Evolutionary conservation across 2,329 filamentous ascomycete genomes (phyloP).

Genomic region (Botryotinia globosa): DNA sequence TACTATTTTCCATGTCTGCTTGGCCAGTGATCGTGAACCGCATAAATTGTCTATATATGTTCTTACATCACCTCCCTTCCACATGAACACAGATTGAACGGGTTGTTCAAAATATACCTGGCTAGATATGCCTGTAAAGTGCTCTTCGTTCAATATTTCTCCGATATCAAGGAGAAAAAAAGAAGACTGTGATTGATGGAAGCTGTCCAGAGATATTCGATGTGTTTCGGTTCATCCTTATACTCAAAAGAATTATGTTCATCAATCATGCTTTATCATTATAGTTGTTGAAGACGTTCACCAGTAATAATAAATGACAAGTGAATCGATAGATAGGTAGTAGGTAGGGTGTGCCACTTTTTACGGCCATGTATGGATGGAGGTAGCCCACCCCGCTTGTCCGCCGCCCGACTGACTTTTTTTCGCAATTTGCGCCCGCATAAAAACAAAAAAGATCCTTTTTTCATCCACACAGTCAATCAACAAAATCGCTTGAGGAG

Average conservation of each 20-base stretch:
- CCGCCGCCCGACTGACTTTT: background rate
- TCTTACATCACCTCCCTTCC: background rate
- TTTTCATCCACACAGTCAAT: background rate
- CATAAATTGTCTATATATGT: background rate
- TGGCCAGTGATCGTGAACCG: background rate
- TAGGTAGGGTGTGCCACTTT: background rate
- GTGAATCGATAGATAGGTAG: too few species aligned
- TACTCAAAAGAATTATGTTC: background rate
- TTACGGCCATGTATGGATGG: background rate
- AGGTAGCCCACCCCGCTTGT: background rate
- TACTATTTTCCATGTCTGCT: too few species aligned
- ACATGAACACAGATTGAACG: background rate
- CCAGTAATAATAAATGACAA: too few species aligned
- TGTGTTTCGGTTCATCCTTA: background rate
- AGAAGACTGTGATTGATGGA: too few species aligned
- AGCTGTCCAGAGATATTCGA: background rate
- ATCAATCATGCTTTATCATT: too few species aligned
- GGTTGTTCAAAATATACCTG: background rate
- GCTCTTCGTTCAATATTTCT: background rate
- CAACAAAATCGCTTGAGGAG: background rate
- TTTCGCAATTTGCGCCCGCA: background rate
- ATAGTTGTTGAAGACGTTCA: too few species aligned
- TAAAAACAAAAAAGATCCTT: background rate
- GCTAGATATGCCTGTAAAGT: background rate
- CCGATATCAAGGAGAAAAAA: too few species aligned